Base-by-base conservation (phyloP, 2,329 filamentous ascomycete genomes). In the Botrytis galanthina region DNA sequence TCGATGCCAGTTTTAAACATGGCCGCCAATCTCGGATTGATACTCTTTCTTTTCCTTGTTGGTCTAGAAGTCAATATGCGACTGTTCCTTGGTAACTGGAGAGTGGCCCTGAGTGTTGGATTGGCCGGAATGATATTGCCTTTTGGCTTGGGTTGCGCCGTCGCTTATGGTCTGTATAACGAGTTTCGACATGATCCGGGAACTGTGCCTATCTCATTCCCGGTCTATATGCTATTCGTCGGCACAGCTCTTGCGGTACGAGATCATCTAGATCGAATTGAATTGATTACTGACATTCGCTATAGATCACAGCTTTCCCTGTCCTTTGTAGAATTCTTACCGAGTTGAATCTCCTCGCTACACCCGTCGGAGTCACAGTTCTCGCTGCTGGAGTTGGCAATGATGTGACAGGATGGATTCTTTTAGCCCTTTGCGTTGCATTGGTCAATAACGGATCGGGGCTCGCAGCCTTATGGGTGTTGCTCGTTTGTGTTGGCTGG, bases 291-390 rank as follows among this genome's bases (percentile, higher is more conserved):
- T 42, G 29, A 62, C 18, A 61, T 37, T 10, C 9, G 4, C 20
- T 9, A 32, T 66, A 78, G 77, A 98, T 98, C 78, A 98, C 95
- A 1, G 94, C 89, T 14, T 91, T 98, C 78, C 95, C 95, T 0
- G 95, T 98, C 0, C 88, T 98, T 20, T 98, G 95, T 80, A 93
- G 95, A 81, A 98, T 98, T 77, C 84, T 98, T 76, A 95, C 94
- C 0, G 95, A 97, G 82, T 85, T 98, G 71, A 96, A 97, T 78
- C 86, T 98, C 68, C 89, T 98, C 7, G 85, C 88, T 72, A 96
- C 94, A 2, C 88, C 91, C 0, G 95, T 97, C 8, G 95, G 95
- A 79, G 89, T 97, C 51, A 97, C 97, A 54, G 93, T 95, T 2
- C 86, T 98, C 14, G 94, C 95, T 4, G 95, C 95, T 9, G 95